phyloP scores from a whole-genome alignment of 345 rosid species.

The Arabidopsis arenosa region DNA sequence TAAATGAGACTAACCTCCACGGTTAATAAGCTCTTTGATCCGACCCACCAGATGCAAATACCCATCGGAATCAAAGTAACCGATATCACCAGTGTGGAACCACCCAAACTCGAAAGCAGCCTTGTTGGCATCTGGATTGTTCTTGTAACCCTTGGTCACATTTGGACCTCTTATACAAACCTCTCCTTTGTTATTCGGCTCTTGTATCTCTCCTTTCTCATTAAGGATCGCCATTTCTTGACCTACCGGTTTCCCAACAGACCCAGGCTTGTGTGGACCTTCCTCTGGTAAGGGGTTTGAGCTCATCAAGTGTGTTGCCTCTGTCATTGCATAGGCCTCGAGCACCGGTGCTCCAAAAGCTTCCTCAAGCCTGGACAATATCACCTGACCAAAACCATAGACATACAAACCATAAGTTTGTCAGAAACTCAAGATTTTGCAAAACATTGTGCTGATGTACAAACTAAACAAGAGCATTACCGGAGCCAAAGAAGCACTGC shows the following conservation, averaged over 20 bases:
- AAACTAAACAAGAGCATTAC: slow-evolving; percentile 22
- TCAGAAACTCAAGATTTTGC: background rate
- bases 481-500: slow-evolving; percentile 91
- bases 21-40: slow-evolving; percentile 96
- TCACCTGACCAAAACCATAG: slow-evolving; percentile 41
- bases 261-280: slow-evolving; percentile 78
- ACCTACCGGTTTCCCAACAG: slow-evolving; percentile 87
- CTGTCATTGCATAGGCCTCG: slow-evolving; percentile 96
- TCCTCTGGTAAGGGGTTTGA: slow-evolving; percentile 84
- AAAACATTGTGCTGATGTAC: background rate
- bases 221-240: slow-evolving; percentile 77
- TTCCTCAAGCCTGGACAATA: slow-evolving; percentile 78
- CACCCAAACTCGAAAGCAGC: slow-evolving; percentile 83
- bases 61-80: slow-evolving; percentile 79
- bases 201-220: slow-evolving; percentile 67
- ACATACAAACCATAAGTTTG: background rate
- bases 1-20: slow-evolving; percentile 72
- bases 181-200: slow-evolving; percentile 59
- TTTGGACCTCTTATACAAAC: slow-evolving; percentile 91
- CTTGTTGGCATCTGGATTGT: slow-evolving; percentile 86
- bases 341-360: slow-evolving; percentile 80
- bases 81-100: slow-evolving; percentile 95
- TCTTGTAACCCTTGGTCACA: slow-evolving; percentile 90
- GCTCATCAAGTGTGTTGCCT: slow-evolving; percentile 79
- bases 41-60: slow-evolving; percentile 89